Conservation (phyloP, 2,329 filamentous ascomycete genomes). For the Bipolaris zeicola region DNA sequence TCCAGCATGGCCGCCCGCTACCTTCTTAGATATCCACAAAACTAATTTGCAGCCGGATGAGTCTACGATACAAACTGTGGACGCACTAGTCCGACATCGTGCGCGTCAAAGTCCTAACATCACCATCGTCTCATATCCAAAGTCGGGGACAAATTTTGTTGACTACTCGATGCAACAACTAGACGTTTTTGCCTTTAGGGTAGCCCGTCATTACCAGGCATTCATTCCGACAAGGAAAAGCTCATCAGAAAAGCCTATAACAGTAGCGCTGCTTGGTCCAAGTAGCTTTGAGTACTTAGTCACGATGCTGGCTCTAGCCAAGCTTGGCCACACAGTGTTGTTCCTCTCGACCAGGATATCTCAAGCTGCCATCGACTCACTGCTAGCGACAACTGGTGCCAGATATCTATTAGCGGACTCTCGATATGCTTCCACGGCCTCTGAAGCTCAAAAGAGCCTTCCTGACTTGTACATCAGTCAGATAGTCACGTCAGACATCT, state of each 20-base stretch:
- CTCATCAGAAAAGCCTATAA: constrained; percentile 23
- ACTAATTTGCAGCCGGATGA: background rate
- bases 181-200: constrained; percentile 48
- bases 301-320: constrained; percentile 60
- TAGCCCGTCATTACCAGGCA: constrained; percentile 29
- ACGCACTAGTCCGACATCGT: constrained; percentile 49
- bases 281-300: constrained; percentile 63
- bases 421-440: constrained; percentile 44
- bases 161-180: constrained; percentile 56
- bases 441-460: constrained; percentile 16
- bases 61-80: constrained; percentile 40
- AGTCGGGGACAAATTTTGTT: constrained; percentile 52
- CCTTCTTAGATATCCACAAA: background rate
- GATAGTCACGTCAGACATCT: constrained; percentile 21
- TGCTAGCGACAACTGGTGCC: constrained; percentile 41
- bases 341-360: constrained; percentile 62
- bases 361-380: constrained; percentile 56
- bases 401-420: constrained; percentile 28
- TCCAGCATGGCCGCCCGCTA: background rate
- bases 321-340: constrained; percentile 61
- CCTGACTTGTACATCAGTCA: constrained; percentile 15
- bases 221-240: constrained; percentile 25
- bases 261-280: constrained; percentile 58
- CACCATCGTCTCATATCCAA: constrained; percentile 54
- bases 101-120: constrained; percentile 44